These are phyloP conservation scores for Aegle marmelos DNA, from an alignment of 345 rosid species.

Conservation along the genomic window DNA sequence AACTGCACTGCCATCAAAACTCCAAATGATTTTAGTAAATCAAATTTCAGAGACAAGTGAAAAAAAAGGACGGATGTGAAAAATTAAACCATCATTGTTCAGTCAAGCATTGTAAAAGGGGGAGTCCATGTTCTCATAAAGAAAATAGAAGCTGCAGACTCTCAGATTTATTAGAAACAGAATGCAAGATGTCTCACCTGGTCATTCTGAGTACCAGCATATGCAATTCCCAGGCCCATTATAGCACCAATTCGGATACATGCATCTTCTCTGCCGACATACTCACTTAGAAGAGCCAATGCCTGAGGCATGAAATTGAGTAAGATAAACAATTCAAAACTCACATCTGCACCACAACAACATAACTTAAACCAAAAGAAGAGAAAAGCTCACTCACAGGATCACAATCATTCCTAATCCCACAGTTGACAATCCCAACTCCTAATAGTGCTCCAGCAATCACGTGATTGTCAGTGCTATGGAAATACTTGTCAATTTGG, in stretches of 20 bases:
- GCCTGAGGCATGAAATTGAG: conserved; percentile 52
- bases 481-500: conserved; percentile 87
- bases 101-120: neutral
- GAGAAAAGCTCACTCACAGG: conserved; percentile 56
- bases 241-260: conserved; percentile 86
- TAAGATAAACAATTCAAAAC: conserved; percentile 12
- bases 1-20: neutral
- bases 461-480: conserved; percentile 72
- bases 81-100: neutral
- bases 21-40: neutral
- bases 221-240: conserved; percentile 92
- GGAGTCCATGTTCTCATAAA: neutral
- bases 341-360: neutral
- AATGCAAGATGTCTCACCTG: conserved; percentile 36
- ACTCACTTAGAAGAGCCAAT: conserved; percentile 76
- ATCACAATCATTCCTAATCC: conserved; percentile 79
- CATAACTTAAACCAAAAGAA: neutral
- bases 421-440: conserved; percentile 87
- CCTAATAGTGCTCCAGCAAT: conserved; percentile 91
- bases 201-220: conserved; percentile 87
- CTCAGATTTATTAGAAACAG: neutral
- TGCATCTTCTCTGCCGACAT: conserved; percentile 68
- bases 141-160: neutral
- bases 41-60: neutral
- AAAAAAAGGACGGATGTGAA: neutral